phyloP scores from a whole-genome alignment of 441 rosid species.

The Isatis lusitanica region DNA sequence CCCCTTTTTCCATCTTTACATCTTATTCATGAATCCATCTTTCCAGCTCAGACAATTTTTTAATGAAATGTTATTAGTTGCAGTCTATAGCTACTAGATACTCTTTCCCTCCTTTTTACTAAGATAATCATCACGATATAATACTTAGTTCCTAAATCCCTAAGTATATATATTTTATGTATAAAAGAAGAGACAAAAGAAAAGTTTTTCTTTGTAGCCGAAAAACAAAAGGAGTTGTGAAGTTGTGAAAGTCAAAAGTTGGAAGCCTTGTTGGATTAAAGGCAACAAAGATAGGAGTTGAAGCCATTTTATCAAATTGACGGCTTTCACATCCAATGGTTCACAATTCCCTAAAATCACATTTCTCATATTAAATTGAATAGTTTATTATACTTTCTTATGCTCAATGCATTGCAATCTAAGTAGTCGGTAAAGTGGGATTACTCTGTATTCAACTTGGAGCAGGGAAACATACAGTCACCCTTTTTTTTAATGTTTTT shows the following conservation, averaged over 20 bases:
- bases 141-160: background rate
- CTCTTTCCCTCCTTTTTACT: background rate
- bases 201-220: slow-evolving; percentile 28
- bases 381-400: background rate
- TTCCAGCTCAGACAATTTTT: slow-evolving; percentile 15
- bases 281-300: slow-evolving; percentile 17
- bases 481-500: background rate
- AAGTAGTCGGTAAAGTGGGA: slow-evolving; percentile 9
- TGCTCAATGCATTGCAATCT: background rate
- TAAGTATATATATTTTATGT: background rate
- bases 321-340: slow-evolving; percentile 30
- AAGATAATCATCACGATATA: background rate
- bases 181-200: slow-evolving; percentile 8
- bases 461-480: slow-evolving; percentile 16
- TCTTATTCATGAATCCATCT: background rate
- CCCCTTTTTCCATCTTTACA: slow-evolving; percentile 10
- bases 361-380: background rate
- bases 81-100: background rate
- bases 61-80: slow-evolving; percentile 2
- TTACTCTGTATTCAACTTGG: background rate
- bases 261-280: slow-evolving; percentile 16
- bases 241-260: slow-evolving; percentile 28
- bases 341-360: background rate
- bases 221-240: slow-evolving; percentile 12
- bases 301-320: background rate